A percentile compares a stretch with the other conserved stretches of the same genome.
These are phyloP conservation scores for Mycena pura DNA, from an alignment of 768 basidiomycete species.

Conservation along the genomic window DNA sequence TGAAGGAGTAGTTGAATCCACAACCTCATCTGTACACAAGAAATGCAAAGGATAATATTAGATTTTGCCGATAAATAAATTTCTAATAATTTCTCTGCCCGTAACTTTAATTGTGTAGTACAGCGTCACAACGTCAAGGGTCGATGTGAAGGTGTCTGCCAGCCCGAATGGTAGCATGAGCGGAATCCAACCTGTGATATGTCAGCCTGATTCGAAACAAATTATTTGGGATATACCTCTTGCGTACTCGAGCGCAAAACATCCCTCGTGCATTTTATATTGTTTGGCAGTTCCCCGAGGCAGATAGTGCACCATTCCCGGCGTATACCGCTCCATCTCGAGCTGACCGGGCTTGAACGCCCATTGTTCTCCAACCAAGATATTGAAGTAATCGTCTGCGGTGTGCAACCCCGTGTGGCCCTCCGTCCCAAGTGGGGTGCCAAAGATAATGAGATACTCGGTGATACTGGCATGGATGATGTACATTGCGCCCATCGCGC, in stretches of 20 bases:
- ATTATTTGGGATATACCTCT: conserved; percentile 62
- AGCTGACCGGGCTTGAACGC: conserved; percentile 85
- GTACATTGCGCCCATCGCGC: conserved; percentile 98
- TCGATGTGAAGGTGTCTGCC: conserved; percentile 85
- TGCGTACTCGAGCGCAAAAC: conserved; percentile 96
- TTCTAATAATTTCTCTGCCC: conserved; percentile 81
- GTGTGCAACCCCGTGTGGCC: conserved; percentile 94
- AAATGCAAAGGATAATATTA: conserved; percentile 41
- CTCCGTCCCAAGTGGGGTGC: conserved; percentile 96
- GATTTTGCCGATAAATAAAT: conserved; percentile 88
- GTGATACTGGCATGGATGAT: conserved; percentile 96
- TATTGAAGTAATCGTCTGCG: conserved; percentile 98
- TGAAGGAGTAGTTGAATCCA: conserved; percentile 55
- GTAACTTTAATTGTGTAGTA: conserved; percentile 81
- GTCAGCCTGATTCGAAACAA: not conserved
- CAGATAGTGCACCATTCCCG: conserved; percentile 87
- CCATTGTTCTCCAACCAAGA: conserved; percentile 94
- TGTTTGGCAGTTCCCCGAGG: conserved; percentile 89
- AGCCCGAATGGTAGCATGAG: conserved; percentile 95
- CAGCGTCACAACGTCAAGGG: conserved; percentile 84
- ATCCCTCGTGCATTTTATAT: conserved; percentile 97
- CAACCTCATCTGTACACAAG: not conserved
- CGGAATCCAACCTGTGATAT: conserved; percentile 92
- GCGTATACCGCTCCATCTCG: conserved; percentile 82
- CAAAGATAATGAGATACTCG: conserved; percentile 96